Evolutionary conservation across 768 basidiomycete genomes (phyloP).

Genomic region (Hericium rajendrae): DNA sequence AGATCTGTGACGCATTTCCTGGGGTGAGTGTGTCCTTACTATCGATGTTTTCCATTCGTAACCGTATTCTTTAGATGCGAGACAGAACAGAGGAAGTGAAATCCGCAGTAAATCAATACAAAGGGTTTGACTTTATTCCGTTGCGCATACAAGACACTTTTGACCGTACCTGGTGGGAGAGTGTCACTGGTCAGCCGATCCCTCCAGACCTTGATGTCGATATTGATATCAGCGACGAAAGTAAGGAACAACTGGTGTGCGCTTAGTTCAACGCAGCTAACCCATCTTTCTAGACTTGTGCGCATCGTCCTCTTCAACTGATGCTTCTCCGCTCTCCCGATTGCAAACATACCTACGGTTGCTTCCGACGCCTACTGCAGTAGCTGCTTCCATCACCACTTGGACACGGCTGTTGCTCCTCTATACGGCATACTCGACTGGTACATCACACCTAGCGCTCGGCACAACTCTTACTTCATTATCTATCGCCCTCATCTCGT

Average conservation of each 20-base stretch:
- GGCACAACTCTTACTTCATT: conserved; percentile 75
- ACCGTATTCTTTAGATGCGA: conserved; percentile 29
- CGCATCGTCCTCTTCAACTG: conserved; percentile 2
- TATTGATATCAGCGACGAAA: conserved; percentile 46
- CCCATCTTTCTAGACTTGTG: conserved; percentile 17
- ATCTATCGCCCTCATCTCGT: conserved; percentile 64
- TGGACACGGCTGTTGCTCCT: conserved; percentile 63
- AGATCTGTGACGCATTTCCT: conserved; percentile 50
- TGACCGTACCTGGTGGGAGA: conserved; percentile 55
- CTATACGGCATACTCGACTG: conserved; percentile 46
- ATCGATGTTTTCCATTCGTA: background rate
- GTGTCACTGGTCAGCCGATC: conserved; percentile 26
- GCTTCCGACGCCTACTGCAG: conserved; percentile 68
- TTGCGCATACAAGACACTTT: conserved; percentile 70
- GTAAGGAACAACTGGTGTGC: conserved; percentile 17
- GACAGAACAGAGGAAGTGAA: conserved; percentile 47
- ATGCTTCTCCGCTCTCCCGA: conserved; percentile 19
- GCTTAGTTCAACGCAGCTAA: too few relatives aligned
- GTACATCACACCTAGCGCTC: conserved; percentile 68
- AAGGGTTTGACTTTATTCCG: conserved; percentile 46
- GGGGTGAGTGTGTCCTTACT: conserved; percentile 34
- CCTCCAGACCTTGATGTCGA: conserved; percentile 21
- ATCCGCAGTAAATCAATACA: conserved; percentile 36
- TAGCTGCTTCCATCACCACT: conserved; percentile 45
- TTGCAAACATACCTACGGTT: conserved; percentile 46